Percentiles rank a stretch among this genome's conserved stretches.
Evolutionary conservation across 805 yeast genomes (phyloP).

Genomic region (Yamadazyma kitorensis): DNA sequence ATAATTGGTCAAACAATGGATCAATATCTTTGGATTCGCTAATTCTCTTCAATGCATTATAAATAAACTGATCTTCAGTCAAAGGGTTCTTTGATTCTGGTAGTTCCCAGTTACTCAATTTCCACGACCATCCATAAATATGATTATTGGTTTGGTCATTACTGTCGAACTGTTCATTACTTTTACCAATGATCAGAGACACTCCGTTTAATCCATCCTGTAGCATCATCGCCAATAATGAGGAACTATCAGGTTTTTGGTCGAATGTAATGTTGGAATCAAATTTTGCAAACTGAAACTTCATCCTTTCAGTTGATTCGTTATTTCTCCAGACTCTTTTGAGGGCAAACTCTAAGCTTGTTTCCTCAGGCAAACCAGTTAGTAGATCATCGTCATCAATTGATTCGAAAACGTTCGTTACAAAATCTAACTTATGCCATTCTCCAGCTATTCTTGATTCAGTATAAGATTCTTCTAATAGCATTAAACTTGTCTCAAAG

Average conservation of each 20-base stretch:
- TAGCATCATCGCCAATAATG: slow-evolving; percentile 38
- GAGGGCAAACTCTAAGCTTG: slow-evolving; percentile 53
- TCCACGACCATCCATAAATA: slow-evolving; percentile 69
- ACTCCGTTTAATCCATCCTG: slow-evolving; percentile 57
- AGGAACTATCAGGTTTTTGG: slow-evolving; percentile 1
- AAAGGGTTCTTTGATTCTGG: slow-evolving; percentile 42
- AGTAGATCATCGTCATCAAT: slow-evolving; percentile 63
- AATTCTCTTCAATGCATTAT: slow-evolving; percentile 37
- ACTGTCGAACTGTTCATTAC: slow-evolving; percentile 3
- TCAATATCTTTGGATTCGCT: not conserved
- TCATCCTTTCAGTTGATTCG: slow-evolving; percentile 37
- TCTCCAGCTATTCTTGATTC: slow-evolving; percentile 9
- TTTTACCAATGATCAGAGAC: slow-evolving; percentile 43
- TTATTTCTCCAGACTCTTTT: slow-evolving; percentile 31
- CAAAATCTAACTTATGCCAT: slow-evolving; percentile 16
- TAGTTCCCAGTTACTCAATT: slow-evolving; percentile 72
- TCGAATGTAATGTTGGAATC: slow-evolving; percentile 39
- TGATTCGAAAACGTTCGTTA: slow-evolving; percentile 43
- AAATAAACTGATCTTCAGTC: slow-evolving; percentile 47
- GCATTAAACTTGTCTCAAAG: slow-evolving; percentile 44
- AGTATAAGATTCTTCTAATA: slow-evolving; percentile 43
- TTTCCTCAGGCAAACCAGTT: slow-evolving; percentile 61
- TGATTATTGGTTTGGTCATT: slow-evolving; percentile 13
- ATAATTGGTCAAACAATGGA: not conserved
- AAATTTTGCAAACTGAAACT: slow-evolving; percentile 54